phyloP scores from a whole-genome alignment of 176 grass and related monocot species.

The Dendrocalamus sinicus region DNA sequence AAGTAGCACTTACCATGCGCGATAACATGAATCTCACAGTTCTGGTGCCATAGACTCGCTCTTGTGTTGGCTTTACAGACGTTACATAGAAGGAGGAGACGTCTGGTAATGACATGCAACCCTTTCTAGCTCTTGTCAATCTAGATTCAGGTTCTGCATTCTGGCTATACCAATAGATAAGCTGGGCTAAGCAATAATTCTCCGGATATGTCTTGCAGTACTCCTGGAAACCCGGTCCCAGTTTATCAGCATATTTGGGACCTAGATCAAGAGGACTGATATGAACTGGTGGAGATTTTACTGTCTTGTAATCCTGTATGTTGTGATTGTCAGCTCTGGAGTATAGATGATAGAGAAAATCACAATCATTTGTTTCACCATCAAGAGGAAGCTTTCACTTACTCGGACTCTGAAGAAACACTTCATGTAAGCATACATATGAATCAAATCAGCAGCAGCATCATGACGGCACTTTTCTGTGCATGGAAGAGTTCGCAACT shows the following conservation, averaged over 20 bases:
- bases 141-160: conserved; percentile 84
- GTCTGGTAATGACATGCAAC: conserved; percentile 86
- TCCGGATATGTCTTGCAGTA: conserved; percentile 87
- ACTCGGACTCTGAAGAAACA: conserved; percentile 85
- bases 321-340: conserved; percentile 40
- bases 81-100: conserved; percentile 88
- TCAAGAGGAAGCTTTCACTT: conserved; percentile 43
- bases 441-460: conserved; percentile 95
- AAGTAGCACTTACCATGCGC: conserved; percentile 80
- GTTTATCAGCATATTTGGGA: conserved; percentile 93
- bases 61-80: conserved; percentile 65
- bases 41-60: conserved; percentile 79
- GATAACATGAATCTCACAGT: conserved; percentile 97
- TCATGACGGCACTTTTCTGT: conserved; percentile 95
- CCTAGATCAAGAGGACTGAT: conserved; percentile 97
- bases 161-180: conserved; percentile 98
- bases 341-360: conserved; percentile 35
- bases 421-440: conserved; percentile 98
- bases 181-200: conserved; percentile 91
- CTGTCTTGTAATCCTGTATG: conserved; percentile 84
- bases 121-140: conserved; percentile 88
- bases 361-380: conserved; percentile 28
- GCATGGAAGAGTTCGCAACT: conserved; percentile 78
- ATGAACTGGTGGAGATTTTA: conserved; percentile 83
- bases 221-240: conserved; percentile 86